phyloP scores from a whole-genome alignment of 768 basidiomycete genomes.

The Suillus paluster region DNA sequence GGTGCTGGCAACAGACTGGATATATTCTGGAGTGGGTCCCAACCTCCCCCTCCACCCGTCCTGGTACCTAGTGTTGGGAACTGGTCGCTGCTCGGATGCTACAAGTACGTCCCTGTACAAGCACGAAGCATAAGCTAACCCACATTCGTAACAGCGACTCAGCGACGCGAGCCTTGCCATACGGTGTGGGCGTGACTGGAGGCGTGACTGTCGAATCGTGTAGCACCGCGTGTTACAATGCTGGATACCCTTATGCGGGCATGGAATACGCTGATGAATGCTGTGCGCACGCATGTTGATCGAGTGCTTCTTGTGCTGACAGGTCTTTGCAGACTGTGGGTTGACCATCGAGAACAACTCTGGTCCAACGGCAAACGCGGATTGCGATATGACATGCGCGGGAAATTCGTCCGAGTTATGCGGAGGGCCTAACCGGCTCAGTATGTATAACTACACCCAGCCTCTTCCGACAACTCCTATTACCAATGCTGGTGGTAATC shows the following conservation, averaged over 20 bases:
- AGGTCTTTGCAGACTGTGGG: slow-evolving; percentile 20
- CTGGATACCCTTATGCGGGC: slow-evolving; percentile 46
- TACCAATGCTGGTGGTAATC: slow-evolving; percentile 32
- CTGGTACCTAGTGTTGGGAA: slow-evolving; percentile 59
- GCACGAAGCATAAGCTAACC: not conserved
- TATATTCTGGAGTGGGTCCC: slow-evolving; percentile 64
- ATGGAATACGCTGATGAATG: slow-evolving; percentile 53
- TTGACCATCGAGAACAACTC: slow-evolving; percentile 22
- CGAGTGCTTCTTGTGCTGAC: not conserved
- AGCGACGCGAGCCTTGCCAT: slow-evolving; percentile 37
- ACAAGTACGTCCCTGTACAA: slow-evolving; percentile 48
- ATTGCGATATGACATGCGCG: slow-evolving; percentile 69
- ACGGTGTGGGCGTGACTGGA: slow-evolving; percentile 39
- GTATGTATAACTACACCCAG: slow-evolving; percentile 73
- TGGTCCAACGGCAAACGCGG: slow-evolving; percentile 46
- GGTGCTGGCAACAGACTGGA: slow-evolving; percentile 64
- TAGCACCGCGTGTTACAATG: slow-evolving; percentile 49
- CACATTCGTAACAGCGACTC: slow-evolving; percentile 35
- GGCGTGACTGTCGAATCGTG: slow-evolving; percentile 55
- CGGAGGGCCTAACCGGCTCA: slow-evolving; percentile 71
- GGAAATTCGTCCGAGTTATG: slow-evolving; percentile 71
- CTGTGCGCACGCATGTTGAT: slow-evolving; percentile 39
- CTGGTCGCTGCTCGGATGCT: slow-evolving; percentile 79
- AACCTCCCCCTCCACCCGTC: slow-evolving; percentile 58
- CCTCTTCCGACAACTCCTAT: slow-evolving; percentile 47